These are phyloP conservation scores for Babesia bovis DNA, from an alignment of 169 alveolate species.

Conservation along the genomic window DNA sequence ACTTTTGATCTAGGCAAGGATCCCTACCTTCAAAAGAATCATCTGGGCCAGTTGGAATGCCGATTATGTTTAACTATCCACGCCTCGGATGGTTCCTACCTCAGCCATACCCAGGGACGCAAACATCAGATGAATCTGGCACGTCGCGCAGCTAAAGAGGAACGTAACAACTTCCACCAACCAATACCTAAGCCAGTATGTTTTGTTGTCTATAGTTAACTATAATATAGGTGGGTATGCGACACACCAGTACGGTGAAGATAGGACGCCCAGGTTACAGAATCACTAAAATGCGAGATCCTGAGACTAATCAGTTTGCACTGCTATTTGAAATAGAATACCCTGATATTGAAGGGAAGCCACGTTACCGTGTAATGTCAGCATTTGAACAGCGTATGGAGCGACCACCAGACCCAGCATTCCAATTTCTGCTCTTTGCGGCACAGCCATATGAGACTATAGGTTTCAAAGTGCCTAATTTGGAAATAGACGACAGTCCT, in stretches of 20 bases:
- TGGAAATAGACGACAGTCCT: constrained; percentile 81
- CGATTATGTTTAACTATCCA: constrained; percentile 97
- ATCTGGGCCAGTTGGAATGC: constrained; percentile 89
- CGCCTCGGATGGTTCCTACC: constrained; percentile 96
- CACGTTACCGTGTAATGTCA: constrained; percentile 94
- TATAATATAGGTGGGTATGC: constrained; percentile 54
- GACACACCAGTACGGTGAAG: constrained; percentile 77
- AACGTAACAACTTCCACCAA: constrained; percentile 77
- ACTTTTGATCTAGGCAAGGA: constrained; percentile 94
- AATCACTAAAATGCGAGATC: constrained; percentile 92
- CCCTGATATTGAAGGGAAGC: constrained; percentile 88
- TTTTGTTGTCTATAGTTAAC: neutral
- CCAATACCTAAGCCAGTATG: constrained; percentile 74
- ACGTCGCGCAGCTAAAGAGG: constrained; percentile 93
- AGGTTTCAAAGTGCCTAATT: constrained; percentile 94
- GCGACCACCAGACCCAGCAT: constrained; percentile 90
- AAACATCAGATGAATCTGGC: constrained; percentile 95
- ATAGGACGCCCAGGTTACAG: constrained; percentile 98
- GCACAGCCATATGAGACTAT: constrained; percentile 98
- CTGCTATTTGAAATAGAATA: constrained; percentile 95
- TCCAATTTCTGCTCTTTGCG: constrained; percentile 95
- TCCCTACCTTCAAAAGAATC: constrained; percentile 95
- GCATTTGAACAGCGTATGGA: constrained; percentile 92
- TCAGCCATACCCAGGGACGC: constrained; percentile 98
- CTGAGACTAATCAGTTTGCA: constrained; percentile 89